Conservation (phyloP, 1,284 basidiomycete species). For the Ustilago shanxiensis region DNA sequence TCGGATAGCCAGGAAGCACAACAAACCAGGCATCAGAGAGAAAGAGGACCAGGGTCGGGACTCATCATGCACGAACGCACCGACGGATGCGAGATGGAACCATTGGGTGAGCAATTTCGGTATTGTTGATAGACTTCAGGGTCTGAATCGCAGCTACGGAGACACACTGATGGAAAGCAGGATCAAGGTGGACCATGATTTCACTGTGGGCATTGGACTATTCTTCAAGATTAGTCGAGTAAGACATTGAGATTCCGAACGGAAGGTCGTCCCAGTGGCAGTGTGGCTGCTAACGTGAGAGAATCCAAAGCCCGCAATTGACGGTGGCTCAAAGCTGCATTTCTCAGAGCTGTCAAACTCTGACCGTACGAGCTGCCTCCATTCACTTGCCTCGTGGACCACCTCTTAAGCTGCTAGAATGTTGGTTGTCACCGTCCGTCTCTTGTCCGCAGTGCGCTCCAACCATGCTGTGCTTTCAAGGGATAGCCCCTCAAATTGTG, state of each 20-base stretch:
- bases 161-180: neutral
- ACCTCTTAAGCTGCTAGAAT: neutral
- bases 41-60: neutral
- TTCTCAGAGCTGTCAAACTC: neutral
- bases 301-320: neutral
- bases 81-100: neutral
- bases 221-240: neutral
- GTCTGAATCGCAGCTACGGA: neutral
- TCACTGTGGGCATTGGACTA: too few relatives aligned
- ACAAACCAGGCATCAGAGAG: too few relatives aligned
- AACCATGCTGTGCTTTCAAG: neutral
- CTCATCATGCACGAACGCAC: slow-evolving; percentile 3
- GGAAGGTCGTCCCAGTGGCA: neutral
- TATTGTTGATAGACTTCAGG: neutral
- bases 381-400: neutral
- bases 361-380: neutral
- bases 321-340: neutral
- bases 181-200: too few relatives aligned
- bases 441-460: neutral
- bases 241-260: neutral
- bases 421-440: neutral
- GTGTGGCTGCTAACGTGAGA: neutral
- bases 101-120: neutral
- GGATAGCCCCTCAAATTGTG: neutral
- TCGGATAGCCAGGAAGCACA: too few relatives aligned